Percentiles rank a stretch among this genome's conserved stretches.
Evolutionary conservation across 176 grass and related monocot genomes (phyloP).

Genomic region (Avena eriantha): DNA sequence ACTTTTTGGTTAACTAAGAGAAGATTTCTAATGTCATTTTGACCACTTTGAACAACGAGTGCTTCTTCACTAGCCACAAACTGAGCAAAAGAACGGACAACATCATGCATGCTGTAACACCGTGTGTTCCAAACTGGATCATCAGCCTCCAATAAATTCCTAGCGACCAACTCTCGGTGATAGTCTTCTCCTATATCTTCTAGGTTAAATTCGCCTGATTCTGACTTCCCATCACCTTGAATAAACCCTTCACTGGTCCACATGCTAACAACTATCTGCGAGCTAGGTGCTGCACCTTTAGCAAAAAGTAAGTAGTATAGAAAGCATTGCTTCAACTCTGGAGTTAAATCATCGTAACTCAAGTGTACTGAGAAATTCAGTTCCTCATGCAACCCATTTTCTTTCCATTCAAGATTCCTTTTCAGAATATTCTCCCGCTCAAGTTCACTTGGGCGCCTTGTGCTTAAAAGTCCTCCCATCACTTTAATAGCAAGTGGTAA

Average conservation of each 20-base stretch:
- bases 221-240: not conserved
- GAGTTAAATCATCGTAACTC: not conserved
- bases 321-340: not conserved
- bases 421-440: not conserved
- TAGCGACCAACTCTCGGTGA: not conserved
- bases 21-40: not conserved
- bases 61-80: constrained; percentile 25
- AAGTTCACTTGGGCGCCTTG: not conserved
- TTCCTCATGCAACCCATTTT: not conserved
- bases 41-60: not conserved
- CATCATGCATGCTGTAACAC: constrained; percentile 2
- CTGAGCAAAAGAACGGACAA: constrained; percentile 25
- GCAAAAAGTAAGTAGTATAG: not conserved
- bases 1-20: not conserved
- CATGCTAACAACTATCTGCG: not conserved
- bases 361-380: constrained; percentile 9
- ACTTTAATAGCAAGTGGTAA: constrained; percentile 20
- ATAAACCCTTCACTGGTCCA: constrained; percentile 25
- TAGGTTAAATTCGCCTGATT: not conserved
- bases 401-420: not conserved
- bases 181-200: not conserved
- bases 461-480: constrained; percentile 10
- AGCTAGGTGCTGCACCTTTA: rapidly evolving
- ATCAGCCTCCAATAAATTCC: not conserved
- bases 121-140: not conserved